Evolutionary conservation across 768 basidiomycete species (phyloP).

Genomic region (Phylloporus arenicola): DNA sequence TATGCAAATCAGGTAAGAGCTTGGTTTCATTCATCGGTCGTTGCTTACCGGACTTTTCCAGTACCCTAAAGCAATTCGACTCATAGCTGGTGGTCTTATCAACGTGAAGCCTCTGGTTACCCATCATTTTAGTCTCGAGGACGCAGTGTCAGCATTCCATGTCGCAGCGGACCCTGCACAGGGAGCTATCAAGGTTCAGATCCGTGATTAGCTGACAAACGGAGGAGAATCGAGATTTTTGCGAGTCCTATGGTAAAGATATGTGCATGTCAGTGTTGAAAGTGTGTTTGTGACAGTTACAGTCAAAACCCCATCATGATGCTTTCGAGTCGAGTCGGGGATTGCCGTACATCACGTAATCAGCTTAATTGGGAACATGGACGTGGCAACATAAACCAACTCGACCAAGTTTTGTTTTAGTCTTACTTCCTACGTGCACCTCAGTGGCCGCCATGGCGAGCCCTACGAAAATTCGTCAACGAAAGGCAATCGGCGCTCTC

Average conservation of each 20-base stretch:
- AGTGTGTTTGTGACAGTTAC: neutral
- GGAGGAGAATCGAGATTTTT: too few species aligned
- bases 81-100: constrained; percentile 70
- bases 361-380: constrained; percentile 1
- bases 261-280: neutral
- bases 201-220: constrained; percentile 40
- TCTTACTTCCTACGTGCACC: constrained; percentile 2
- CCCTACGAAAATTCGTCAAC: constrained; percentile 28
- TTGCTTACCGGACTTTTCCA: constrained; percentile 20
- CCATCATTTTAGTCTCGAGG: constrained; percentile 65
- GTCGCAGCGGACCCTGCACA: constrained; percentile 62
- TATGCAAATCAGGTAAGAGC: constrained; percentile 53
- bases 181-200: constrained; percentile 68
- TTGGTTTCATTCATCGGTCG: neutral
- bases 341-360: constrained; percentile 19
- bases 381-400: neutral
- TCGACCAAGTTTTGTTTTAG: neutral
- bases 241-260: neutral
- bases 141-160: constrained; percentile 75
- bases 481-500: constrained; percentile 16
- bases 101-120: constrained; percentile 78
- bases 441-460: constrained; percentile 27
- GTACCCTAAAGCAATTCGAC: constrained; percentile 81
- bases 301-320: too few species aligned
- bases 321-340: too few species aligned